Evolutionary conservation across 805 yeast species (phyloP), one percentile per base, ranked within the genome.

Genomic region (Kodamaea leandrae): DNA sequence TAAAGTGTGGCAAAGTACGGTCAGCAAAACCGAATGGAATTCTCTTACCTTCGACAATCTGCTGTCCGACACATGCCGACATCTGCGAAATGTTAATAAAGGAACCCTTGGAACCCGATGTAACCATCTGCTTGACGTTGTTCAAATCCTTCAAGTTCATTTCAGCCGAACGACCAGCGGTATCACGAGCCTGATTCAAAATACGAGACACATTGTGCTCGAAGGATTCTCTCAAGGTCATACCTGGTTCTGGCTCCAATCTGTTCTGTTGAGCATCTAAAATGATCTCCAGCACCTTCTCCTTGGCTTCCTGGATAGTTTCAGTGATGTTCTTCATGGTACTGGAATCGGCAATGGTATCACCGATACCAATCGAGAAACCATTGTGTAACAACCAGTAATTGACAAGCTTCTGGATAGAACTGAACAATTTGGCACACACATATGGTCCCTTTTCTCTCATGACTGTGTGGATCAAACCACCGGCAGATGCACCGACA

Each of bases 51-150:
- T 93, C 99, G 34, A 93, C 99, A 68, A 95, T 93, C 64, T 93
- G 99, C 68, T 93, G 99, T 56, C 99, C 99, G 20, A 93, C 99
- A 84, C 99, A 93, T 8, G 99, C 99, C 29, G 97, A 89, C 99
- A 93, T 93, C 71, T 90, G 98, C 17, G 99, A 95, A 63, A 93
- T 93, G 64, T 93, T 93, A 65, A 93, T 93, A 65, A 91, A 93
- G 12, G 99, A 93, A 75, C 99, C 99, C 69, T 93, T 93, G 23
- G 99, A 93, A 58, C 99, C 99, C 10, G 99, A 93, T 50, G 91
- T 84, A 37, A 93, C 99, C 99, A 93, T 93, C 74, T 93, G 99
- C 63, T 93, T 93, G 52, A 93, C 99, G 58, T 91, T 91, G 62
- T 93, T 93, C 51, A 84, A 74, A 57, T 90, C 96, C 62, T 90